Evolutionary conservation across 2,329 filamentous ascomycete species (phyloP), one percentile per base, ranked within the genome.

Genomic region (Chaetomiaceae sp.): DNA sequence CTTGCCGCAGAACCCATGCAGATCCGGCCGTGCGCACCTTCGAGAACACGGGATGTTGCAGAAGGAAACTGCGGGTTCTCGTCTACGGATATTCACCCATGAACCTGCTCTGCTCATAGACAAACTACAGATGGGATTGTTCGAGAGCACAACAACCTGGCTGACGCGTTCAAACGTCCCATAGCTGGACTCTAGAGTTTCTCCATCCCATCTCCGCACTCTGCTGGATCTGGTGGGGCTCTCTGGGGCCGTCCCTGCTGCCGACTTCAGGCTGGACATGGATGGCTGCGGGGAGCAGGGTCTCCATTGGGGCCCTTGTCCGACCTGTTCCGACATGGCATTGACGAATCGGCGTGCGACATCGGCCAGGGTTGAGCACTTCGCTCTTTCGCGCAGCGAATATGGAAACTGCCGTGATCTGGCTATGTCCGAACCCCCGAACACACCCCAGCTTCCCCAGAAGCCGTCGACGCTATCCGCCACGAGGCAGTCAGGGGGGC

Each of bases 351-450:
- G 44, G 49, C 34, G 46, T 43, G 51, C 51, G 34, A 29, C 27
- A 27, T 31, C 19, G 46, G 44, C 37, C 39, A 33, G 43, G 48
- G 42, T 33, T 45, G 27, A n/a, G 11, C 11, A 20, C 36, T 43
- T 36, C 47, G 37, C 25, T 4, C 14, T 3, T 46, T 52, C 29
- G 51, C 46, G 42, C 33, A 33, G 42, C 45, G 46, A 57, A 52
- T n/a, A n/a, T 50, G 8, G 14, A 51, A 58, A 52, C 22, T 58
- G 56, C 56, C 56, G 56, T 40, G 39, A 42, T 38, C 27, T 34
- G 53, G 52, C 51, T 53, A 55, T 54, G 45, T 40, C 57, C 57
- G 57, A 59, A 50, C 27, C 46, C 31, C 57, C 57, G 57, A 59
- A 45, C 19, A 4, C 29, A 6, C 27, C 27, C 9, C 27, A 6